Evolutionary conservation across 495 filamentous ascomycete species (phyloP), one percentile per base, ranked within the genome.

Genomic region (Aspergillus incahuasiensis): DNA sequence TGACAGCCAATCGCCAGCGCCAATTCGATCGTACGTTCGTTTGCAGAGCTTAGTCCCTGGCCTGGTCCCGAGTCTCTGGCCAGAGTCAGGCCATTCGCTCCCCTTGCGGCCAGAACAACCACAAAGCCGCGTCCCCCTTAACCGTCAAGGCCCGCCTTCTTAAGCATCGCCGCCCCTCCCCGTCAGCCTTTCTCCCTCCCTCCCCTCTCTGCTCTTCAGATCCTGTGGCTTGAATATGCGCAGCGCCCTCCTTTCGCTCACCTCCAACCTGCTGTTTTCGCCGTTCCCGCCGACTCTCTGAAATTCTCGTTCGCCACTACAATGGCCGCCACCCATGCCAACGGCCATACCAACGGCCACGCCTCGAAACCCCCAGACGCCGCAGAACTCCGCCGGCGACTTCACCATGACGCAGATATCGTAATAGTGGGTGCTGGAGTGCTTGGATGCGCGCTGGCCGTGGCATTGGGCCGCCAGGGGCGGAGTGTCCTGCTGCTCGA

Each of bases 401-500:
- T 73, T 9, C 74, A 84, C 68, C 80, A 84, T 57, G 76, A 84
- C 54, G 77, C 79, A 39, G 94, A 98, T 62, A 82, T 96, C 32
- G 85, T 96, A 25, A 85, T 98, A 43, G 85, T 97, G 19, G 94
- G 94, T 58, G 94, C 90, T 0, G 94, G 94, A 48, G 79, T 97
- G 52, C 79, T 96, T 40, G 94, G 94, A 18, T 95, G 90, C 68
- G 90, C 94, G 6, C 74, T 91, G 60, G 91, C 95, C 5, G 78
- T 91, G n/a, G 85, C 95, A 6, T 82, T 88, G 44, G 86, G 91
- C 25, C 81, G 92, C 35, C 95, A 97, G 69, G 91, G 91, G 12
- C 85, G 94, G 34, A 92, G 86, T 66, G 91, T 98, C 15, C 80
- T 96, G n/a, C 74, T 98, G 47, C 81, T 98, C 19, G 94, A 98